These are phyloP conservation scores for Colletotrichum sp. DNA, from an alignment of 2,329 filamentous ascomycete species.

Conservation along the genomic window DNA sequence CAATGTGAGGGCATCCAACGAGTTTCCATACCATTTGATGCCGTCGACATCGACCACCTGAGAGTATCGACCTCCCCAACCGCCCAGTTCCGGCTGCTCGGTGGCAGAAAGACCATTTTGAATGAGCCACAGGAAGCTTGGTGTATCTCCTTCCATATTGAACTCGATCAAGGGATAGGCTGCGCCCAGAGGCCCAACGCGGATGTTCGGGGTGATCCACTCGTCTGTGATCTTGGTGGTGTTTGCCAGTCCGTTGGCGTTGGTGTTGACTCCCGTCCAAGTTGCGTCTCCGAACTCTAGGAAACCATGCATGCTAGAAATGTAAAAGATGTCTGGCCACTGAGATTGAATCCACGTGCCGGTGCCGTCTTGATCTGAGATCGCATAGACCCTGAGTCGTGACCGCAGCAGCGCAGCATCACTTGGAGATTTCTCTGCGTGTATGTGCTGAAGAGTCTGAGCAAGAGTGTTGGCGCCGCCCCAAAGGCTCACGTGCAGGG, in stretches of 20 bases:
- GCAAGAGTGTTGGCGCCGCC: conserved; percentile 58
- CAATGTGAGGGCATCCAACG: not conserved
- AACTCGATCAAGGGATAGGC: conserved; percentile 52
- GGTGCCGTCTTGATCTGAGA: conserved; percentile 64
- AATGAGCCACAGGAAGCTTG: conserved; percentile 53
- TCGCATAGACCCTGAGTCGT: conserved; percentile 56
- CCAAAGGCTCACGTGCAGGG: conserved; percentile 58
- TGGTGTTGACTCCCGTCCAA: conserved; percentile 56
- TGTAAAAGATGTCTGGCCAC: conserved; percentile 61
- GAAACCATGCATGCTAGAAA: conserved; percentile 59
- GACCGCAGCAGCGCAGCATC: conserved; percentile 39
- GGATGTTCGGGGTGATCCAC: conserved; percentile 59
- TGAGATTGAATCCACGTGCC: conserved; percentile 58
- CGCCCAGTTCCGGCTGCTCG: conserved; percentile 50
- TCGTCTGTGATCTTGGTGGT: conserved; percentile 45
- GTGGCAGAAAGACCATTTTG: conserved; percentile 51
- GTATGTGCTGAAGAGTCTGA: conserved; percentile 40
- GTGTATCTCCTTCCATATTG: conserved; percentile 59
- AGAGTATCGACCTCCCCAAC: conserved; percentile 54
- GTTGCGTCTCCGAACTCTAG: conserved; percentile 57
- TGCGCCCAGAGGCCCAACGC: conserved; percentile 48
- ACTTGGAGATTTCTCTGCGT: conserved; percentile 32
- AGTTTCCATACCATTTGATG: not conserved
- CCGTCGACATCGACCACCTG: conserved; percentile 30
- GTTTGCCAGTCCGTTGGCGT: conserved; percentile 47